Percentiles rank a stretch among this genome's conserved stretches.
phyloP scores from a whole-genome alignment of 371 early-diverging fungal genomes.

The Mucor indicus region DNA sequence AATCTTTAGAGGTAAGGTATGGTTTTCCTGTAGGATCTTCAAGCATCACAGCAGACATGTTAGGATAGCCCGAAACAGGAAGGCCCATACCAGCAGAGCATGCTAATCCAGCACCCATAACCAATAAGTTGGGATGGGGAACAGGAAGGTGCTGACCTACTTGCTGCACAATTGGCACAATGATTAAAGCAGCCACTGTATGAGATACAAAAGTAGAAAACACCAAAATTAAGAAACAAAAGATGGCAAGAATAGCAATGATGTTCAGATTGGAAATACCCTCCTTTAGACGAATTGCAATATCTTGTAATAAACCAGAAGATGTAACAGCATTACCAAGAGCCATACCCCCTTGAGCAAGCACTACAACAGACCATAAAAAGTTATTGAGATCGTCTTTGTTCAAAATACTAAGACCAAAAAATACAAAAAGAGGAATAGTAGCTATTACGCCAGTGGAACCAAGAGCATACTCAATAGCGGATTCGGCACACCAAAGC shows the following conservation, averaged over 20 bases:
- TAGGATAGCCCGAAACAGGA: conserved; percentile 94
- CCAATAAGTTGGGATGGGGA: conserved; percentile 84
- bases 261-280: conserved; percentile 60
- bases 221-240: conserved; percentile 67
- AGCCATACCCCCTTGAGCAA: conserved; percentile 94
- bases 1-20: conserved; percentile 82
- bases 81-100: conserved; percentile 59
- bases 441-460: conserved; percentile 93
- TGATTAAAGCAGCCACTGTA: conserved; percentile 88
- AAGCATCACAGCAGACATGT: conserved; percentile 93
- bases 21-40: conserved; percentile 90
- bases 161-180: conserved; percentile 78
- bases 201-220: conserved; percentile 94
- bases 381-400: conserved; percentile 96
- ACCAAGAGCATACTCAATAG: conserved; percentile 73
- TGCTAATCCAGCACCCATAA: conserved; percentile 70
- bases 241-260: conserved; percentile 64
- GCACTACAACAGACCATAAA: conserved; percentile 90
- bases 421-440: conserved; percentile 90
- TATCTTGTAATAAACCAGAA: conserved; percentile 76
- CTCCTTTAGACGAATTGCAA: conserved; percentile 69
- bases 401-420: conserved; percentile 82
- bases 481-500: conserved; percentile 86
- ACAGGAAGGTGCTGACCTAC: conserved; percentile 70
- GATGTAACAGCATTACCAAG: conserved; percentile 91